Evolutionary conservation across 2,329 filamentous ascomycete genomes (phyloP).

Genomic region (Fusarium sp.): DNA sequence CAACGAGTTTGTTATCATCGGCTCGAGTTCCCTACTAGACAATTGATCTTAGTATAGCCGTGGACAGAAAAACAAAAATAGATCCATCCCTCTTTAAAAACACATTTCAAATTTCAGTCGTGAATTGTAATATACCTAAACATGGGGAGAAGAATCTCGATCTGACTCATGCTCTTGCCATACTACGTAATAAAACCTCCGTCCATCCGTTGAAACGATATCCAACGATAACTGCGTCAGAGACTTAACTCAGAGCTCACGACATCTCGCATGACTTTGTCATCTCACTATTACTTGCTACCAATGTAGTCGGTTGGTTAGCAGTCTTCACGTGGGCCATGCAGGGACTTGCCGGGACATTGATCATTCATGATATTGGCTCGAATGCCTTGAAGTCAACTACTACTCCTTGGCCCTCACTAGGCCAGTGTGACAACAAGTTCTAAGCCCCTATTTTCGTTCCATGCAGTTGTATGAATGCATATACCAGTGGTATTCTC

Average conservation of each 20-base stretch:
- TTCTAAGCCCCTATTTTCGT: not conserved
- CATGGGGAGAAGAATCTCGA: not conserved
- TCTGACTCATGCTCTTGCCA: not conserved
- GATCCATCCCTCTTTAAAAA: constrained; percentile 42
- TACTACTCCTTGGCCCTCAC: not conserved
- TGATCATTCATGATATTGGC: constrained; percentile 12
- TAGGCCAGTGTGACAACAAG: constrained; percentile 1
- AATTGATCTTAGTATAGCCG: constrained; percentile 42
- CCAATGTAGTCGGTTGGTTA: not conserved
- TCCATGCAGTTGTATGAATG: constrained; percentile 17
- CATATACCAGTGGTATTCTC: constrained; percentile 13
- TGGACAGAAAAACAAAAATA: constrained; percentile 41
- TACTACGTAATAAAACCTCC: not conserved
- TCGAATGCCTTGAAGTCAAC: not conserved
- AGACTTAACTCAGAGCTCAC: not conserved
- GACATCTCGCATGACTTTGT: not conserved
- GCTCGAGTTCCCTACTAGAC: constrained; percentile 38
- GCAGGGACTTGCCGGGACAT: not conserved
- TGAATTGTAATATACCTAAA: not conserved
- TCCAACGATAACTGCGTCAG: not conserved
- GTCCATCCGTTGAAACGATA: not conserved
- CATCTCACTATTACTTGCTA: too few relatives aligned
- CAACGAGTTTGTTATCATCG: constrained; percentile 34
- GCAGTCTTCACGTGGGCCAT: not conserved
- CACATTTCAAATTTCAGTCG: not conserved